phyloP scores from a whole-genome alignment of 306 rosid species.

The Aeschynomene evenia region DNA sequence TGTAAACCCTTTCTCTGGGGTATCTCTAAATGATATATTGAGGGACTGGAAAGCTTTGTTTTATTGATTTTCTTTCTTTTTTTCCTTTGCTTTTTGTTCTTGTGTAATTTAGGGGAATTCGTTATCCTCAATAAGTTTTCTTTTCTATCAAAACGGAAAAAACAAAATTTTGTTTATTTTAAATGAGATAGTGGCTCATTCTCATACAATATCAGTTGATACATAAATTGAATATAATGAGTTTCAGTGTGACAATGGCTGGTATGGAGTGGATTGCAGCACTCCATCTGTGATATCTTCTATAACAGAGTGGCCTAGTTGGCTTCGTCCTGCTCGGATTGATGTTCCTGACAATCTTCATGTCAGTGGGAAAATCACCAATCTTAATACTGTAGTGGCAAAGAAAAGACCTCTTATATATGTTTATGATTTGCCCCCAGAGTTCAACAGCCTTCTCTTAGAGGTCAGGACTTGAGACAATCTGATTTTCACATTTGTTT shows the following conservation, averaged over 20 bases:
- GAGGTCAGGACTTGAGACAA: slow-evolving; percentile 76
- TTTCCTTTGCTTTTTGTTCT: background rate
- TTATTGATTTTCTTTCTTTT: background rate
- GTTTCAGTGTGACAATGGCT: slow-evolving; percentile 83
- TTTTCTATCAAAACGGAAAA: background rate
- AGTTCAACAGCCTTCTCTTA: slow-evolving; percentile 83
- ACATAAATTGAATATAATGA: slow-evolving; percentile 35
- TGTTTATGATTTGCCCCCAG: slow-evolving; percentile 84
- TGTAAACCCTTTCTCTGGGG: background rate
- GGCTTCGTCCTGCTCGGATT: slow-evolving; percentile 88
- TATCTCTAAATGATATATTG: background rate
- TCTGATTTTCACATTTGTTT: slow-evolving; percentile 29
- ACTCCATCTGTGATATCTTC: slow-evolving; percentile 72
- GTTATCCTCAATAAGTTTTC: background rate
- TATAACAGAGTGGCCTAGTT: slow-evolving; percentile 80
- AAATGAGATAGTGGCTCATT: slow-evolving; percentile 54
- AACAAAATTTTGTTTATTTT: slow-evolving; percentile 29
- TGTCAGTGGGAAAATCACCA: slow-evolving; percentile 38
- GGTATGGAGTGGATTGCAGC: slow-evolving; percentile 99
- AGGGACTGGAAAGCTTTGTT: background rate
- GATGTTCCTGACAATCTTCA: slow-evolving; percentile 54
- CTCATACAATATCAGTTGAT: slow-evolving; percentile 25
- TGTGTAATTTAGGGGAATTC: background rate
- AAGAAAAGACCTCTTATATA: slow-evolving; percentile 93
- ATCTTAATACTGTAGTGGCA: slow-evolving; percentile 58